These are phyloP conservation scores for Colletotrichum cordylinicola DNA, from an alignment of 2,329 filamentous ascomycete genomes.

Conservation along the genomic window DNA sequence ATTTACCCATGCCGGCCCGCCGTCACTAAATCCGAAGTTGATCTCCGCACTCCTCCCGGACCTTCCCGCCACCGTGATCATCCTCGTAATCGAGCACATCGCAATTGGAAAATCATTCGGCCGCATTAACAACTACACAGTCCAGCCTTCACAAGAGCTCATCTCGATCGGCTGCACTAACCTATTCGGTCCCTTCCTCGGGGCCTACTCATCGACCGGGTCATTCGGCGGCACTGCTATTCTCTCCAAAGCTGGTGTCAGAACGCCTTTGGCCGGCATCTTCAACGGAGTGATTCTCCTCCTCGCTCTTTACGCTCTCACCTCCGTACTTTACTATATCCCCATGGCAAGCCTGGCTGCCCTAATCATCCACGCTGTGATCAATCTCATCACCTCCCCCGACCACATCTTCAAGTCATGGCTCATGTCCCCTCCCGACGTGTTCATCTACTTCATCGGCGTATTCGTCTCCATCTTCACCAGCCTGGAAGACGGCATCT, in stretches of 20 bases:
- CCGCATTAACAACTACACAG: constrained; percentile 78
- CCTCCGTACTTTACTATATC: constrained; percentile 82
- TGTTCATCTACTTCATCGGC: constrained; percentile 76
- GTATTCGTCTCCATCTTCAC: constrained; percentile 62
- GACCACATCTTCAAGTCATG: constrained; percentile 79
- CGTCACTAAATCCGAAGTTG: constrained; percentile 59
- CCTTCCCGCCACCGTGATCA: constrained; percentile 75
- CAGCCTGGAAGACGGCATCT: constrained; percentile 56
- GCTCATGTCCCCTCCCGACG: constrained; percentile 75
- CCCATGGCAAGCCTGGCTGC: constrained; percentile 73
- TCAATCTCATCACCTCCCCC: constrained; percentile 76
- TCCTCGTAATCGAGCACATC: constrained; percentile 82
- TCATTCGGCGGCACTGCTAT: constrained; percentile 75
- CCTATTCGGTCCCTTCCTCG: constrained; percentile 76
- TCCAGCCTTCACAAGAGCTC: constrained; percentile 80
- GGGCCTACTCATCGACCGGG: constrained; percentile 51
- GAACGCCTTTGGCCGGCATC: constrained; percentile 78
- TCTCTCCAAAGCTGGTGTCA: constrained; percentile 82
- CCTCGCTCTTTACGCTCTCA: constrained; percentile 78
- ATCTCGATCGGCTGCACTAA: constrained; percentile 81
- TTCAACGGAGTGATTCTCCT: constrained; percentile 80
- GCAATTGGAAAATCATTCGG: constrained; percentile 86
- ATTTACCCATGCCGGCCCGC: constrained; percentile 69
- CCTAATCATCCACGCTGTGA: constrained; percentile 86
- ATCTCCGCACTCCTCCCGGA: constrained; percentile 64